Base-by-base conservation (phyloP, 2,329 filamentous ascomycete species). In the Aspergillus ustus region DNA sequence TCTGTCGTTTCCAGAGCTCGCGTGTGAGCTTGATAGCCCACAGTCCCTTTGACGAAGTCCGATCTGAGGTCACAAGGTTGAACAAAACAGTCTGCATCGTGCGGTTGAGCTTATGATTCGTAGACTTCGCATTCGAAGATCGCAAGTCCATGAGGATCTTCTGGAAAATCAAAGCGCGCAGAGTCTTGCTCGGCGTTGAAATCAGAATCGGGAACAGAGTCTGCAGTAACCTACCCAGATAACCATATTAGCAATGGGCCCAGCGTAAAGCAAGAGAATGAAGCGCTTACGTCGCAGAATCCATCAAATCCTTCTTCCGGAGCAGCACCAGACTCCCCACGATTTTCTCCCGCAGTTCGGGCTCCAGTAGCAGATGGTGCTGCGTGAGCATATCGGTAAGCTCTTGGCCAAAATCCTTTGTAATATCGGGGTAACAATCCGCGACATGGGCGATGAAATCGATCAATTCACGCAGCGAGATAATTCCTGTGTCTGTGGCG, bases 1-100 rank as follows among this genome's bases (percentile, higher is more conserved):
- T 89, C 70, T 97, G 93, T 51, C 94, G 87, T 79, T 93, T 96
- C 95, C 95, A 99, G 72, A 99, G 82, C 80, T 99, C 95, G 64
- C 94, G 86, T 4, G 93, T 96, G 66, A 99, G 86, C 78, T 97
- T 97, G 63, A 97, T 92, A 3, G 95, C 93, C 95, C 95, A 99
- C 53, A 99, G 84, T 4, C 91, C 92, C 72, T 96, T 95, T 1
- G 91, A 85, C 0, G 93, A 96, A 8, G 90, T 84, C 46, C 91
- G 88, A 75, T 99, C 94, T 3, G 91, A 91, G 17, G 91, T 92
- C 49, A 98, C 87, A 25, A 98, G 84, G 76, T 97, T 97, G 82
- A 92, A 96, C 29, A 98, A 86, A 13, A 96, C 92, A 3, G 91
- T 96, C 77, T 99, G 95, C 62, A 98, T 91, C 3, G 91, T 95